Conservation (phyloP, 2,329 filamentous ascomycete species). For the Dendrostoma leiphaemia region DNA sequence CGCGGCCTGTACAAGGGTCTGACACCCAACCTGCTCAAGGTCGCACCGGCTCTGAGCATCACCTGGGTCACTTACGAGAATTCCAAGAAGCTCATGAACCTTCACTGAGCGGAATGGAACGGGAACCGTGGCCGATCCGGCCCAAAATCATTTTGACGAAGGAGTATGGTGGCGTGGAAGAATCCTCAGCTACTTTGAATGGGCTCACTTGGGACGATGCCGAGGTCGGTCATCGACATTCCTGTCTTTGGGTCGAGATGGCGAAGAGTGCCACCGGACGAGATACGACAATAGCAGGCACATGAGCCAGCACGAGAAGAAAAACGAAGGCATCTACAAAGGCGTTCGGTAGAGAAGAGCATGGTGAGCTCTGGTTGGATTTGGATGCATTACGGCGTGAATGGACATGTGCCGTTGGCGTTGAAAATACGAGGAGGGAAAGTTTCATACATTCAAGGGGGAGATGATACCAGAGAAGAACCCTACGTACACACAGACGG, state of each 20-base stretch:
- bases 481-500: background rate
- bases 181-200: too few relatives aligned
- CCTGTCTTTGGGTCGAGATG: too few relatives aligned
- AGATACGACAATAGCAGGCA: background rate
- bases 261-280: background rate
- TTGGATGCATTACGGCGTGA: conserved; percentile 12
- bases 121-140: too few relatives aligned
- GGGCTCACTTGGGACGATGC: too few relatives aligned
- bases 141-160: too few relatives aligned
- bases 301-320: background rate
- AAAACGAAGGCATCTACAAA: background rate
- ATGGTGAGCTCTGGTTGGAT: conserved; percentile 11
- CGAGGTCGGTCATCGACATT: too few relatives aligned
- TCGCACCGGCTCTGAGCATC: conserved; percentile 92
- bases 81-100: conserved; percentile 68
- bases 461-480: conserved; percentile 16
- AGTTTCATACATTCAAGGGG: background rate
- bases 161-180: too few relatives aligned
- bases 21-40: conserved; percentile 93
- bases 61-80: conserved; percentile 94
- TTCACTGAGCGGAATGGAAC: conserved; percentile 46
- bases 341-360: background rate
- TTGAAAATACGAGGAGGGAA: conserved; percentile 8
- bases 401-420: conserved; percentile 9
- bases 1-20: conserved; percentile 91